phyloP scores from a whole-genome alignment of 2,329 filamentous ascomycete genomes.

The Microsporum canis region DNA sequence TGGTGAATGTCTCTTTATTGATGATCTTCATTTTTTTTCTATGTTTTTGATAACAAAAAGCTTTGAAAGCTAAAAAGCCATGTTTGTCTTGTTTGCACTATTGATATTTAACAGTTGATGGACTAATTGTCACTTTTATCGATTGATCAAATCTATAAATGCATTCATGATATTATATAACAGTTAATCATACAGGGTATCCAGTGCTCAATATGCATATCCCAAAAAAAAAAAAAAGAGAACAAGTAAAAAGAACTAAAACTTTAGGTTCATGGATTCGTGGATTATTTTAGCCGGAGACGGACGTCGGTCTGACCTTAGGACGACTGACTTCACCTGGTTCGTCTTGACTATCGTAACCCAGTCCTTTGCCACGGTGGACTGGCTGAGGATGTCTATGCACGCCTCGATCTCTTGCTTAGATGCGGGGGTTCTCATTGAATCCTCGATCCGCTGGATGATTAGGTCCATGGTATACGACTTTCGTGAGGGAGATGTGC shows the following conservation, averaged over 20 bases:
- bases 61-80: neutral
- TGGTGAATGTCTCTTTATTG: neutral
- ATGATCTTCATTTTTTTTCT: neutral
- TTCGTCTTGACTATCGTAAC: conserved; percentile 38
- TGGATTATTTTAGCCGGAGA: neutral
- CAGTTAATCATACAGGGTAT: neutral
- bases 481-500: conserved; percentile 40
- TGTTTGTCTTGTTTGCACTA: conserved; percentile 6
- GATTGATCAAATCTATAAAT: neutral
- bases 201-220: conserved; percentile 3
- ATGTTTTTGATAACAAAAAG: conserved; percentile 2
- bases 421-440: conserved; percentile 43
- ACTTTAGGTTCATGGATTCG: neutral
- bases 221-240: neutral
- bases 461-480: conserved; percentile 56
- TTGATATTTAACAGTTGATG: neutral
- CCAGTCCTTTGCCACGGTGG: conserved; percentile 41
- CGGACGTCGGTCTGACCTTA: conserved; percentile 21
- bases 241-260: neutral
- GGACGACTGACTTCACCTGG: conserved; percentile 36
- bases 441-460: conserved; percentile 56
- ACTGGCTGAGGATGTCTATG: conserved; percentile 37
- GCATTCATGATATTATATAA: neutral
- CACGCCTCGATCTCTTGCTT: conserved; percentile 38
- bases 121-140: no score